Evolutionary conservation across 345 rosid genomes (phyloP).

Genomic region (Capsella bursapastoris): DNA sequence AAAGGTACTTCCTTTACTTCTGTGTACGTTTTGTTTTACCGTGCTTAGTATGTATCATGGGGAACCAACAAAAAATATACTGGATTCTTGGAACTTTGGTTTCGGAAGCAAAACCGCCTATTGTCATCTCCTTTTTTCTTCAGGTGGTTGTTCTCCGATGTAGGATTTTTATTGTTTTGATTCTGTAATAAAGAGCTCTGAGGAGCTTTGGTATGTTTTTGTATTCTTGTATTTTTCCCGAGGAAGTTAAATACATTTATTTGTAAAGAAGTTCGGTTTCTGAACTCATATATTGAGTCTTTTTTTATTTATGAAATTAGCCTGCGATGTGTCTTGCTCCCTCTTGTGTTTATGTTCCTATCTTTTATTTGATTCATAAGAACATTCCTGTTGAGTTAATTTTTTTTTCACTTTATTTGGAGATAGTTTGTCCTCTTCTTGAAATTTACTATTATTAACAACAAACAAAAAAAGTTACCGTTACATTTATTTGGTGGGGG

Average conservation of each 20-base stretch:
- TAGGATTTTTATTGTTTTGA: slow-evolving; percentile 40
- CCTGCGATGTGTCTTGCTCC: slow-evolving; percentile 13
- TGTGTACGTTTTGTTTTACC: slow-evolving; percentile 35
- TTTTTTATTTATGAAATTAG: not conserved
- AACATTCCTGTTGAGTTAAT: not conserved
- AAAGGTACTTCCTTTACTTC: slow-evolving; percentile 26
- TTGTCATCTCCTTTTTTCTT: slow-evolving; percentile 10
- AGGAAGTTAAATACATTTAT: slow-evolving; percentile 43
- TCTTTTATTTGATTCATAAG: not conserved
- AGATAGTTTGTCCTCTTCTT: no score
- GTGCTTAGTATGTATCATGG: slow-evolving; percentile 36
- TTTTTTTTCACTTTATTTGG: not conserved
- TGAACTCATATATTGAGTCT: slow-evolving; percentile 11
- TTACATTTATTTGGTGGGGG: no score
- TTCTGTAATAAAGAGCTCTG: slow-evolving; percentile 42
- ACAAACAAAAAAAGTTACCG: no score
- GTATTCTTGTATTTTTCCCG: slow-evolving; percentile 38
- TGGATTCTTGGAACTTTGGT: slow-evolving; percentile 37
- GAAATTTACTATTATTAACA: no score
- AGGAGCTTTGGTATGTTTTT: slow-evolving; percentile 38
- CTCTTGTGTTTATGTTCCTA: slow-evolving; percentile 1
- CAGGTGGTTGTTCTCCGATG: slow-evolving; percentile 39
- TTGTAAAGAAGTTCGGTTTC: slow-evolving; percentile 43
- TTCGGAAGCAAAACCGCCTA: slow-evolving; percentile 24
- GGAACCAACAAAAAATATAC: slow-evolving; percentile 4